Evolutionary conservation across 176 grass and related monocot species (phyloP).

Genomic region (Zea mays): Zm-B73-REFERENCE-NAM-5.0 NC_050103.1:70382001-70382500

Average conservation of each 20-base stretch:
- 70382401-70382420: too few species aligned
- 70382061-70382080: conserved; percentile 45
- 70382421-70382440: too few species aligned
- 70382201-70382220: conserved; percentile 56
- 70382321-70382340: too few species aligned
- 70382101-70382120: conserved; percentile 41
- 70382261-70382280: neutral
- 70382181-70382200: too few species aligned
- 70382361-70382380: too few species aligned
- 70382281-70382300: neutral
- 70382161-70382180: neutral
- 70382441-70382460: too few species aligned
- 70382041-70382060: conserved; percentile 59
- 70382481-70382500: too few species aligned
- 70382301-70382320: too few species aligned
- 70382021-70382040: conserved; percentile 61
- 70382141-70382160: conserved; percentile 63
- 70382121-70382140: conserved; percentile 57
- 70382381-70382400: too few species aligned
- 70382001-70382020: conserved; percentile 52
- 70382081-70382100: conserved; percentile 38
- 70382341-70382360: too few species aligned
- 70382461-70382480: too few species aligned
- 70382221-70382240: conserved; percentile 66
- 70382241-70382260: neutral